These are phyloP conservation scores for Lasiodiplodia sp. DNA, from an alignment of 2,329 filamentous ascomycete genomes.

Conservation along the genomic window DNA sequence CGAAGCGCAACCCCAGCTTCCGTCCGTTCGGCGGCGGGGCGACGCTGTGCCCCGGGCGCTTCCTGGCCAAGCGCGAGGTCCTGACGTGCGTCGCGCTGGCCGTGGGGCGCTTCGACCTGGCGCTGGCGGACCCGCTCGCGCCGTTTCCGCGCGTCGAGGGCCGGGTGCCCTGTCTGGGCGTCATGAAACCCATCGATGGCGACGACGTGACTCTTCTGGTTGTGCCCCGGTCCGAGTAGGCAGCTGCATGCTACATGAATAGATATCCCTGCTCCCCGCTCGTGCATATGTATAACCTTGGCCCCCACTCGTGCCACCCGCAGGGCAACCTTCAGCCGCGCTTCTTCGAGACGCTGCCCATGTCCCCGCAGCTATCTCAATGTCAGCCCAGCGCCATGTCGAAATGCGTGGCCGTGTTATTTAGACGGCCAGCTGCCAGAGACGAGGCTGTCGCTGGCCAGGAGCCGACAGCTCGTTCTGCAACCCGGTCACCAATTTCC, in stretches of 20 bases:
- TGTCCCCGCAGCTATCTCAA: not conserved
- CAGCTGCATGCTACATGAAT: not conserved
- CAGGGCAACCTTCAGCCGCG: not conserved
- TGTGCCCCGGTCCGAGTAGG: not conserved
- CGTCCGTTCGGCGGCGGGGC: conserved; percentile 29
- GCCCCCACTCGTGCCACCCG: not conserved
- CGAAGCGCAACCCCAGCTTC: conserved; percentile 14
- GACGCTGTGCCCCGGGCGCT: conserved; percentile 24
- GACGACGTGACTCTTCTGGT: conserved; percentile 4
- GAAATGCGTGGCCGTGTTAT: not conserved
- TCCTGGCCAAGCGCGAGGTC: conserved; percentile 27
- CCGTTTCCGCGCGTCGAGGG: conserved; percentile 24
- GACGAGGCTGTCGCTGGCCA: not conserved
- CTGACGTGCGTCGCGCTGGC: conserved; percentile 24
- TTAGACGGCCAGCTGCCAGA: not conserved
- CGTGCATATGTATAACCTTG: conserved; percentile 1
- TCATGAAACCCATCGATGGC: conserved; percentile 2
- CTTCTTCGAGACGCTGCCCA: not conserved
- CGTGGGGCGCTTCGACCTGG: conserved; percentile 12
- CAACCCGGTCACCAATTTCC: not conserved
- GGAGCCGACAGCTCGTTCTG: not conserved
- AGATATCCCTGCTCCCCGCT: not conserved
- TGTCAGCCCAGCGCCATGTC: not conserved
- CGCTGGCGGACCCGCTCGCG: not conserved
- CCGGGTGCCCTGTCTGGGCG: conserved; percentile 9